Evolutionary conservation across 495 filamentous ascomycete species (phyloP), one percentile per base, ranked within the genome.

Genomic region (Hyaloscypha finlandica): DNA sequence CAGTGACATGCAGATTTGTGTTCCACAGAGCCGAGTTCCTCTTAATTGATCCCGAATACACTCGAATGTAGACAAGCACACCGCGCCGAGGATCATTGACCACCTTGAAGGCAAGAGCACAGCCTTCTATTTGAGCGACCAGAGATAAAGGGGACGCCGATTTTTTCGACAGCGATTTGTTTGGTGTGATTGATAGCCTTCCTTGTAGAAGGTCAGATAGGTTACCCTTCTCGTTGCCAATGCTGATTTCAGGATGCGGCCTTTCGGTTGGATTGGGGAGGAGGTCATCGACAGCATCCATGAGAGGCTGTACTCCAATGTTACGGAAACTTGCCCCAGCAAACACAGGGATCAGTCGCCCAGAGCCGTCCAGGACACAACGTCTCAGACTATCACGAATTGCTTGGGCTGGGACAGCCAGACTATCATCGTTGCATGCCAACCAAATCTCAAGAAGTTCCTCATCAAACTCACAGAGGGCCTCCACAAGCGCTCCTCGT

Each of bases 31-130:
- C 77, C 54, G 88, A 83, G 66, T 91, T 90, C 31, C 89, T 85
- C 68, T 86, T 85, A 29, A 99, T 79, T 2, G 85, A 82, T 8
- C 96, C 96, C 11, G 92, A 91, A 77, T 99, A 97, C 20, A 97
- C 92, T 16, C 96, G 86, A 6, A 97, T 88, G 72, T 94, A 99
- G 65, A 96, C 92, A 67, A 99, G 85, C 22, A 95, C 89, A 11
- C 96, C 96, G 14, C 92, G 88, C 57, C 88, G 87, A 14, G 90
- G 78, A 70, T 98, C 94, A 69, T 95, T 89, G 68, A 97, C 92
- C 12, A 98, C 96, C 76, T 99, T 99, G 84, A 99, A 99, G 16
- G 96, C 96, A 37, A 97, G 81, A 3, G 91, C 93, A 67, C 94
- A 91, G 52, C 88, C 87, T 63, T 89, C 85, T 19, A 97, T 77